Conservation (phyloP, 129 eudicot genomes). For the Artemisia tridentata region DNA sequence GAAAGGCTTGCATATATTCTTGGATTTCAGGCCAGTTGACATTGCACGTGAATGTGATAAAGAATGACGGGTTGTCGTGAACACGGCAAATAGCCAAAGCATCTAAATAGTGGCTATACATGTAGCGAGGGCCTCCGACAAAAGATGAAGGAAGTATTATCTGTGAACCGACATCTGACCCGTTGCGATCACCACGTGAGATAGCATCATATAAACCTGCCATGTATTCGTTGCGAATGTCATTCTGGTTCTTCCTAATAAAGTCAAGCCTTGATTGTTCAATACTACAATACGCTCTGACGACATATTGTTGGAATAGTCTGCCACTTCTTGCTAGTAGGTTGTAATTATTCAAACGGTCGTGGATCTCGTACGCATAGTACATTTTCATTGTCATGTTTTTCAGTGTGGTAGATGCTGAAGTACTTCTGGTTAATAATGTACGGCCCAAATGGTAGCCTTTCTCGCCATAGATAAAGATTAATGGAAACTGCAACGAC, state of each 20-base stretch:
- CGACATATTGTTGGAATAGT: not conserved
- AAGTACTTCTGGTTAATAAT: fast-evolving
- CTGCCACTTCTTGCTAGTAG: not conserved
- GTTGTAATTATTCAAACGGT: not conserved
- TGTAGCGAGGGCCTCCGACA: not conserved
- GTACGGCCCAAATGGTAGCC: too few relatives aligned
- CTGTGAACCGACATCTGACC: not conserved
- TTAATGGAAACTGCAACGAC: too few relatives aligned
- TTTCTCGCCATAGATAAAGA: too few relatives aligned
- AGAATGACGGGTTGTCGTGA: not conserved
- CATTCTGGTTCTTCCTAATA: not conserved
- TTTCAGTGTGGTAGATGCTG: too few relatives aligned
- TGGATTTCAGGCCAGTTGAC: not conserved
- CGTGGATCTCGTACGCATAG: not conserved
- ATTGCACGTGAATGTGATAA: not conserved
- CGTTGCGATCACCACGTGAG: not conserved
- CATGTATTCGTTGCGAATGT: not conserved
- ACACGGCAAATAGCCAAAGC: not conserved
- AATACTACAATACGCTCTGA: not conserved
- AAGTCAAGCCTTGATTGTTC: not conserved
- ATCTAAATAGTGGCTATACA: not conserved
- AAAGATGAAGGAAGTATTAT: not conserved
- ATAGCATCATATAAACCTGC: not conserved
- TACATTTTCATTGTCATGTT: not conserved
- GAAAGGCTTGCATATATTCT: not conserved